Evolutionary conservation across 345 rosid genomes (phyloP), one percentile per base, ranked within the genome.

Genomic region (Cardamine resedifolia): DNA sequence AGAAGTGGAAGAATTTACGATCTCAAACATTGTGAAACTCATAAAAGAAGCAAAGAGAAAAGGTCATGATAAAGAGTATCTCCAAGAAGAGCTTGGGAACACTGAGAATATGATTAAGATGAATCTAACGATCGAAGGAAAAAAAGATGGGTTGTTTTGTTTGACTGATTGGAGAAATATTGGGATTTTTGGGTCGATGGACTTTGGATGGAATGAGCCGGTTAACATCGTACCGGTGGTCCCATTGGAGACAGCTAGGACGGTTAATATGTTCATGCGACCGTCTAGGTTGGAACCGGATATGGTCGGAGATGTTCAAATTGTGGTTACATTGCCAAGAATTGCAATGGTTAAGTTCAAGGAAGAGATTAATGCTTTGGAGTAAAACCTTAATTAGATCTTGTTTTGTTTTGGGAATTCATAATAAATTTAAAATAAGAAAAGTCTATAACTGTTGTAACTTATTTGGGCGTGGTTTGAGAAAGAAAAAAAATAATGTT

Each of bases 191-290:
- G 72, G 66, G 14, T 66, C 78, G 11, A 65, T 74, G 77, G 61
- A 74, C 34, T 73, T 73, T 16, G 72, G 77, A 7, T 73, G 72
- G 72, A 28, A 57, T 56, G 77, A 73, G 7, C 77, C 66, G 48
- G 66, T 73, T 3, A 66, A 58, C 30, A 16, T 74, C 3, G 24
- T 74, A 24, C 72, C 77, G 7, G 45, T 74, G 33, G 60, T 74
- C 0, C 72, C 72, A 16, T 7, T 18, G 2, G 60, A 73, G 38
- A 45, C 58, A 19, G 59, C 66, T 38, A 65, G 50, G 38, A 49
- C 3, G 16, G 10, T 66, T 38, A 47, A 49, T 48, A 56, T 73
- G 52, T 34, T 66, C 18, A 47, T 73, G 77, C 21, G 31, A 48
- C 44, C 77, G 6, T 73, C 77, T 3, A 57, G 28, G 26, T 19